Conservation (phyloP, 164 flowering plant species). For the Tetrastigma voinierianum region DNA sequence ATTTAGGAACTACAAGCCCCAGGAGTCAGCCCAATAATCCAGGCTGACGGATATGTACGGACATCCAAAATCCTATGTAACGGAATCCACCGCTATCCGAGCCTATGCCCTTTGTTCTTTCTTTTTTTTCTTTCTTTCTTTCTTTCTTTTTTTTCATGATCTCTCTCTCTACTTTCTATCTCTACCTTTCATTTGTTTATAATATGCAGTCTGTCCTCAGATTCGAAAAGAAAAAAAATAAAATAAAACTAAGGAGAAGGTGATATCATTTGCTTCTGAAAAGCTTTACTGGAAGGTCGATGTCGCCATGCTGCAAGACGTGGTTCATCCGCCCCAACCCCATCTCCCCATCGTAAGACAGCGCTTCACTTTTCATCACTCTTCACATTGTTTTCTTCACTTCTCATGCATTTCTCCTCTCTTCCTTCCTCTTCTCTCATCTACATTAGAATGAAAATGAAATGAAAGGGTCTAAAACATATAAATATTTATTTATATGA, state of each 20-base stretch:
- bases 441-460: too few relatives aligned
- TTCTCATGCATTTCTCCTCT: slow-evolving; percentile 2
- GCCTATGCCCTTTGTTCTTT: slow-evolving; percentile 9
- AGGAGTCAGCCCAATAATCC: slow-evolving; percentile 17
- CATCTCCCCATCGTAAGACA: slow-evolving; percentile 29
- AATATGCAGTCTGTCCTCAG: too few relatives aligned
- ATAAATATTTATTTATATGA: too few relatives aligned
- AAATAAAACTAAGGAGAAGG: too few relatives aligned
- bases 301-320: slow-evolving; percentile 39
- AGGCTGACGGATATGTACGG: slow-evolving; percentile 15
- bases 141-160: too few relatives aligned
- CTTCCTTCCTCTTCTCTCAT: too few relatives aligned
- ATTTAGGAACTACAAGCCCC: too few relatives aligned
- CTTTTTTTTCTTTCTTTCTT: slow-evolving; percentile 3
- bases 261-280: too few relatives aligned
- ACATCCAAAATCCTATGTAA: background rate
- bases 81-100: slow-evolving; percentile 24
- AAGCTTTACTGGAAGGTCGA: background rate
- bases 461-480: too few relatives aligned
- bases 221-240: too few relatives aligned
- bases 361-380: slow-evolving; percentile 5
- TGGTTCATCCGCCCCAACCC: slow-evolving; percentile 33
- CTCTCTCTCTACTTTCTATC: slow-evolving; percentile 1
- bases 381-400: too few relatives aligned
- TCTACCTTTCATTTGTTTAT: background rate